These are phyloP conservation scores for Chenopodium suecicum DNA, from an alignment of 148 eudicot genomes.

Conservation along the genomic window DNA sequence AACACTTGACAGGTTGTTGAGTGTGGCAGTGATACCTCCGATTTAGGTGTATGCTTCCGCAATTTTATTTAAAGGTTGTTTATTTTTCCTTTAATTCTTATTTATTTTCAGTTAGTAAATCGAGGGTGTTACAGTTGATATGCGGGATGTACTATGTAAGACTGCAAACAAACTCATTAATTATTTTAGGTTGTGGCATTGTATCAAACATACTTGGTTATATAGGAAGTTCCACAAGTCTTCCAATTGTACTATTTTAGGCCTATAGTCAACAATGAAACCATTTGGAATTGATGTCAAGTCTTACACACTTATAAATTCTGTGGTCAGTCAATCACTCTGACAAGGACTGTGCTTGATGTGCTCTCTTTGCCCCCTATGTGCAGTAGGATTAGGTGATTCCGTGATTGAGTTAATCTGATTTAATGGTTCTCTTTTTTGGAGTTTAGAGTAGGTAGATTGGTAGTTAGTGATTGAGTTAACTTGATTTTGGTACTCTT, in stretches of 20 bases:
- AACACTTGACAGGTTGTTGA: no score
- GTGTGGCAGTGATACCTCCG: no score
- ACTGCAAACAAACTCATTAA: not conserved
- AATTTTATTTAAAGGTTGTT: no score
- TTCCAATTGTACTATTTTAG: not conserved
- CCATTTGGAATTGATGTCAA: not conserved
- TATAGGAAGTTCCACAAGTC: not conserved
- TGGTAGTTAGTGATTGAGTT: no score
- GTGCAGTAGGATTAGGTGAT: no score
- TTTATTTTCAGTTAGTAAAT: no score
- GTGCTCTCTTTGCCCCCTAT: not conserved
- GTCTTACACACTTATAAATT: not conserved
- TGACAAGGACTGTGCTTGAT: not conserved
- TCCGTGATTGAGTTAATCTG: no score
- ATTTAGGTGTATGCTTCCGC: no score
- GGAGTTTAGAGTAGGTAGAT: no score
- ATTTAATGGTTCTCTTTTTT: no score
- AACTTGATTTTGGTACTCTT: conserved; percentile 27
- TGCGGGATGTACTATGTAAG: not conserved
- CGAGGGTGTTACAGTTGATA: not conserved
- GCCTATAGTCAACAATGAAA: not conserved
- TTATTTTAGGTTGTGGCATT: not conserved
- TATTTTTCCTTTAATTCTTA: no score
- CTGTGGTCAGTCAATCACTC: not conserved
- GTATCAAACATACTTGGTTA: not conserved